phyloP scores from a whole-genome alignment of 2,329 filamentous ascomycete genomes.

The Sporothrix variecibatus region DNA sequence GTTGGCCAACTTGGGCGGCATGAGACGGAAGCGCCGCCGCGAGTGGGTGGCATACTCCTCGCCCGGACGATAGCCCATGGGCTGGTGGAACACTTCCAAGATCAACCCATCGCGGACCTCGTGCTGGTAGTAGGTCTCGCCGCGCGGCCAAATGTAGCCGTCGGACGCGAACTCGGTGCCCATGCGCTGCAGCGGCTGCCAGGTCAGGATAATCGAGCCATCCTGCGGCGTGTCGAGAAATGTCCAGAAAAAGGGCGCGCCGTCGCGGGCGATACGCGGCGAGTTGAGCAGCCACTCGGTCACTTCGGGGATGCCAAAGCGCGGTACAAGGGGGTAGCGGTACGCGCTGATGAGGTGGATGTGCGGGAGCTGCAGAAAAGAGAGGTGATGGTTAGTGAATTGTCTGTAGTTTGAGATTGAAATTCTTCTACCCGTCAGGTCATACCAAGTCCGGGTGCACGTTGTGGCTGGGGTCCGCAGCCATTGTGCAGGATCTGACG shows the following conservation, averaged over 20 bases:
- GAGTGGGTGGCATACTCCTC: conserved; percentile 76
- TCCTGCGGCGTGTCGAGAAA: conserved; percentile 82
- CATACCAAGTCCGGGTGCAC: conserved; percentile 40
- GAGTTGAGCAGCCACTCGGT: conserved; percentile 82
- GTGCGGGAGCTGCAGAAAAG: conserved; percentile 69
- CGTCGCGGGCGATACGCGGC: conserved; percentile 80
- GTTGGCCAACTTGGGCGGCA: conserved; percentile 68
- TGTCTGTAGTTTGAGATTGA: background rate
- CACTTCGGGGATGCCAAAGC: conserved; percentile 73
- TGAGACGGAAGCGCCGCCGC: conserved; percentile 82
- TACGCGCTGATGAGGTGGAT: conserved; percentile 86
- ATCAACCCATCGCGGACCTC: conserved; percentile 69
- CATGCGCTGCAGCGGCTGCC: conserved; percentile 77
- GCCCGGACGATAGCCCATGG: conserved; percentile 71
- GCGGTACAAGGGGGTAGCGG: conserved; percentile 73
- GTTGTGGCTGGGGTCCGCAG: conserved; percentile 40
- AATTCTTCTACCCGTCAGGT: background rate
- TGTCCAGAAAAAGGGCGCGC: conserved; percentile 88
- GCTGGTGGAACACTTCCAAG: conserved; percentile 85
- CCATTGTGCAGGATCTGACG: conserved; percentile 29
- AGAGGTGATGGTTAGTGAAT: background rate
- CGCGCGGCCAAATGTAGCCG: conserved; percentile 86
- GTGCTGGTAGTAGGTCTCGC: conserved; percentile 74
- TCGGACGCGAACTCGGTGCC: conserved; percentile 81
- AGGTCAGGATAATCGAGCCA: conserved; percentile 80